Conservation (phyloP, 2,329 filamentous ascomycete genomes). For the Pseudocercospora musae region DNA sequence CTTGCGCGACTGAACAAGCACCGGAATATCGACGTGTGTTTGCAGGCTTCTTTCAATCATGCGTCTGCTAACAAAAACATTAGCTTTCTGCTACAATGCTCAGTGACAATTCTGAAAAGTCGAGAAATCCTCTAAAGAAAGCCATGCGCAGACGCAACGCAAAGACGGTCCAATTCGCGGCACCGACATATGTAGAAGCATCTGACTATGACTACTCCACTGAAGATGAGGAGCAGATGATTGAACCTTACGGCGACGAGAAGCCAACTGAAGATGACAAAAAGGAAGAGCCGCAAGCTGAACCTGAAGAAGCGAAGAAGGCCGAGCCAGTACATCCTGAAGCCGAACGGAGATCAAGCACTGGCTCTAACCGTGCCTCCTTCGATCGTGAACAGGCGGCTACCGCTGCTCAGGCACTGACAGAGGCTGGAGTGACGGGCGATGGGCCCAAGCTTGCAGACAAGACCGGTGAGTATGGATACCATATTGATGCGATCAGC, state of each 20-base stretch:
- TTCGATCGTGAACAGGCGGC: slow-evolving; percentile 34
- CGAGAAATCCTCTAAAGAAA: slow-evolving; percentile 77
- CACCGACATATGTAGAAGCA: slow-evolving; percentile 83
- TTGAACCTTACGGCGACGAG: slow-evolving; percentile 26
- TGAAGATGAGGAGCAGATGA: slow-evolving; percentile 55
- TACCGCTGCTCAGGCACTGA: slow-evolving; percentile 25
- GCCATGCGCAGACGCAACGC: slow-evolving; percentile 76
- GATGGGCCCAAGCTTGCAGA: slow-evolving; percentile 34
- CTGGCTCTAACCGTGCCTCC: slow-evolving; percentile 29
- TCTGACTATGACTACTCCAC: slow-evolving; percentile 82
- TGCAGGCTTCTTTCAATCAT: slow-evolving; percentile 3
- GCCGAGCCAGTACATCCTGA: slow-evolving; percentile 20
- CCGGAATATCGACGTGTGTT: slow-evolving; percentile 87
- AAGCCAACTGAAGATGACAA: slow-evolving; percentile 21
- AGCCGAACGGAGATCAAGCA: slow-evolving; percentile 24
- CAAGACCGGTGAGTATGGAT: slow-evolving; percentile 28
- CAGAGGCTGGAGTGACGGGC: slow-evolving; percentile 21
- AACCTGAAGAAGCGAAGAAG: slow-evolving; percentile 25
- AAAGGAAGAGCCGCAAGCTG: slow-evolving; percentile 20
- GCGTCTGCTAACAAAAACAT: slow-evolving; percentile 27
- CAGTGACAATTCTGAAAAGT: slow-evolving; percentile 71
- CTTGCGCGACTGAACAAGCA: slow-evolving; percentile 94
- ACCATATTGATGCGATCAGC: slow-evolving; percentile 18
- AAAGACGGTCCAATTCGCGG: slow-evolving; percentile 82
- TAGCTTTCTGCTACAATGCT: slow-evolving; percentile 69